Evolutionary conservation across 208 protist genomes (phyloP).

Genomic region (Acanthamoeba royreba): DNA sequence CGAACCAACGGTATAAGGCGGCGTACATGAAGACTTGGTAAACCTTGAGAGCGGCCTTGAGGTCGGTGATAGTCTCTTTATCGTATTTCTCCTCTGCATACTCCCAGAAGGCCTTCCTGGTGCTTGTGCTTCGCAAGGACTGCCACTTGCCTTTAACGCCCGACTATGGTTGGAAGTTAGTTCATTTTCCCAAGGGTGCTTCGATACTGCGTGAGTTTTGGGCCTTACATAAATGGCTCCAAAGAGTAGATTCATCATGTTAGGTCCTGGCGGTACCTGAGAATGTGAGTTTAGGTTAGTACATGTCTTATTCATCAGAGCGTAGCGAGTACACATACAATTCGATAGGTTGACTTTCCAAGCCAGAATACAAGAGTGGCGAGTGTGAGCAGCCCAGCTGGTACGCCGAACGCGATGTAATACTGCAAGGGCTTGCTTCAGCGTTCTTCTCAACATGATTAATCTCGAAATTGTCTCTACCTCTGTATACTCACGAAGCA

Average conservation of each 20-base stretch:
- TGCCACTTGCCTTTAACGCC: background rate
- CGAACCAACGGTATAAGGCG: background rate
- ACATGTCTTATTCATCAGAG: background rate
- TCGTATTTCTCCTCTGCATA: constrained; percentile 9
- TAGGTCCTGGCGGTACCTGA: background rate
- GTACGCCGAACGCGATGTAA: constrained; percentile 67
- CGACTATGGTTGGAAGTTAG: background rate
- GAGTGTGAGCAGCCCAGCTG: constrained; percentile 54
- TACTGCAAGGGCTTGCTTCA: constrained; percentile 1
- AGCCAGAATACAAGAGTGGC: constrained; percentile 57
- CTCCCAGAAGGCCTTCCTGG: constrained; percentile 40
- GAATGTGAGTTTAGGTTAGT: background rate
- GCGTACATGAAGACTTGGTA: constrained; percentile 37
- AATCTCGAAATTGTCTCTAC: background rate
- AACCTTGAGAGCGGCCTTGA: background rate
- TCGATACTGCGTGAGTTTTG: background rate
- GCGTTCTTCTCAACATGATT: background rate
- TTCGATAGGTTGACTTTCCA: constrained; percentile 60
- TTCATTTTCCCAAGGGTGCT: background rate
- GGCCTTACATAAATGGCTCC: background rate
- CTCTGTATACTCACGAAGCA: constrained; percentile 57
- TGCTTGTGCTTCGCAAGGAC: background rate
- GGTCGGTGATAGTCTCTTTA: constrained; percentile 3
- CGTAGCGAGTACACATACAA: constrained; percentile 16
- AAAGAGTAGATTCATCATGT: constrained; percentile 36